These are phyloP conservation scores for Logfia minima DNA, from an alignment of 129 eudicot genomes.

Conservation along the genomic window DNA sequence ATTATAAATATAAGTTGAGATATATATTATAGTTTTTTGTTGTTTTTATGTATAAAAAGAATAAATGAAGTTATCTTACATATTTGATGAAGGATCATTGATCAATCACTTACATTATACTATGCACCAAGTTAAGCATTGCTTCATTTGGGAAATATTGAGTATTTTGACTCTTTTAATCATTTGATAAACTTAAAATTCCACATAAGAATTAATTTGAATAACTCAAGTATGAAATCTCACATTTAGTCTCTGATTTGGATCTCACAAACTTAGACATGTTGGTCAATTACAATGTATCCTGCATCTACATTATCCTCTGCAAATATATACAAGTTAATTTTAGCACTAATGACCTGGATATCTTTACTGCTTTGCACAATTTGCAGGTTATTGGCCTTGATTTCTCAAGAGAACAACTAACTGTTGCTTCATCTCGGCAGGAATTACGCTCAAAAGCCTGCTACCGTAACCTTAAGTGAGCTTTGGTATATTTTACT, in stretches of 20 bases:
- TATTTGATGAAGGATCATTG: not conserved
- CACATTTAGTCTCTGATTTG: not conserved
- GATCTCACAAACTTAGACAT: not conserved
- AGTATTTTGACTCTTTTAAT: not conserved
- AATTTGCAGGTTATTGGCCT: conserved; percentile 66
- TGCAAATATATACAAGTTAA: not conserved
- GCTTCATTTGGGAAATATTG: not conserved
- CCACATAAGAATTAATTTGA: not conserved
- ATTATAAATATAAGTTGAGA: no score
- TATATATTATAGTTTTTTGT: no score
- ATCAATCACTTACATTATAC: not conserved
- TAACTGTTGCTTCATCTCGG: conserved; percentile 67
- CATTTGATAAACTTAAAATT: not conserved
- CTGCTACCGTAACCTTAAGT: conserved; percentile 80
- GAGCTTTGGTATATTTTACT: conserved; percentile 60
- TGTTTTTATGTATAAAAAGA: no score
- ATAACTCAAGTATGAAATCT: not conserved
- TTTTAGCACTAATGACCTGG: conserved; percentile 7
- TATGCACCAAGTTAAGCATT: not conserved
- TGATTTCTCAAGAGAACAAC: conserved; percentile 88
- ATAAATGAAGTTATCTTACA: not conserved
- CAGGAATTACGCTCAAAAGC: conserved; percentile 54
- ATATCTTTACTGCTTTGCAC: not conserved
- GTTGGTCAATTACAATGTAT: not conserved
- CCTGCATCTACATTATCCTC: not conserved